Conservation (phyloP, 176 grass and related monocot species). For the Oryza glaberrima region DNA sequence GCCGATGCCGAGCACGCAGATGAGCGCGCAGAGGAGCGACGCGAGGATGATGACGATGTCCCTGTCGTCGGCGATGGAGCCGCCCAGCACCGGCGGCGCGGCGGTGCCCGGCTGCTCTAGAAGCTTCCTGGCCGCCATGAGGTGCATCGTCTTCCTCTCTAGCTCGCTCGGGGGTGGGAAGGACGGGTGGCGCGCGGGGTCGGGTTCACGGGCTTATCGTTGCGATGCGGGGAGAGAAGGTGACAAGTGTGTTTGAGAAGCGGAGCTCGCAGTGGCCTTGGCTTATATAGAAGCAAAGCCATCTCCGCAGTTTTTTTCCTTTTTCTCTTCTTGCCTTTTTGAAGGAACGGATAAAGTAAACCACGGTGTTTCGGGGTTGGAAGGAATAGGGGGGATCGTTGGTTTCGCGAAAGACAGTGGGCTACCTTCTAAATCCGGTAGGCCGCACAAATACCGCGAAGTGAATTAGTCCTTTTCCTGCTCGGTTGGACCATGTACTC, state of each 20-base stretch:
- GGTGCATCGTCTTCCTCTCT: not conserved
- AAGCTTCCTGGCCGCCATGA: slow-evolving; percentile 46
- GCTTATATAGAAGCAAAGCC: slow-evolving; percentile 42
- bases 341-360: not conserved
- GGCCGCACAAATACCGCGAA: not conserved
- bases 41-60: slow-evolving; percentile 72
- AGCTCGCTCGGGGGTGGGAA: not conserved
- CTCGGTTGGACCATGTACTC: no score
- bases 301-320: not conserved
- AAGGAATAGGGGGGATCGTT: not conserved
- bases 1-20: slow-evolving; percentile 64
- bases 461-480: not conserved
- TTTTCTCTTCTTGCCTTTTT: no score
- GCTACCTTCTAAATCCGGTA: not conserved
- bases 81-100: not conserved
- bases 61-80: slow-evolving; percentile 35
- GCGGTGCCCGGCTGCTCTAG: slow-evolving; percentile 10
- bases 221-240: slow-evolving; percentile 30
- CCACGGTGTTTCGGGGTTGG: slow-evolving; percentile 4
- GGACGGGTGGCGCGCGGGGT: not conserved
- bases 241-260: slow-evolving; percentile 35
- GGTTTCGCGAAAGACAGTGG: not conserved
- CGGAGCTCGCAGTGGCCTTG: slow-evolving; percentile 1
- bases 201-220: slow-evolving; percentile 41
- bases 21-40: slow-evolving; percentile 65